Conservation (phyloP, 306 rosid species). For the Sphenostylis stenocarpa region DNA sequence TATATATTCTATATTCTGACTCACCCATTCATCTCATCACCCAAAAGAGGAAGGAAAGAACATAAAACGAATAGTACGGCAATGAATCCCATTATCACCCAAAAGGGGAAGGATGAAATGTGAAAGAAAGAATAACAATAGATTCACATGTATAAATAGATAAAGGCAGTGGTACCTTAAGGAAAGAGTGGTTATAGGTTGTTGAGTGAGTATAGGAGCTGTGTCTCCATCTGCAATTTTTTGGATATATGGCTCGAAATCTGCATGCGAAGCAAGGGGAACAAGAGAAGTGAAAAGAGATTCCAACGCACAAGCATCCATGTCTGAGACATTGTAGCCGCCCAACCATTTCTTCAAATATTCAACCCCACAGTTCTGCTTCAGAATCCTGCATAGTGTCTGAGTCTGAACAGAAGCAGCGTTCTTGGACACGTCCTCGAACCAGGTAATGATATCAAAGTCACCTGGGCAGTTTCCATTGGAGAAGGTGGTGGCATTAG, state of each 20-base stretch:
- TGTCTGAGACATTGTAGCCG: slow-evolving; percentile 42
- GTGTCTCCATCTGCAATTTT: slow-evolving; percentile 83
- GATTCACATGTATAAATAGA: background rate
- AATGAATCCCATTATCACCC: background rate
- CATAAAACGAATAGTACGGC: background rate
- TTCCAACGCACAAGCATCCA: slow-evolving; percentile 66
- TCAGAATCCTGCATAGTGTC: slow-evolving; percentile 63
- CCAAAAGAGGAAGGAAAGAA: background rate
- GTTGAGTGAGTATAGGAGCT: slow-evolving; percentile 64
- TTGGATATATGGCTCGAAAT: slow-evolving; percentile 76
- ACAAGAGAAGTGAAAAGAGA: slow-evolving; percentile 71
- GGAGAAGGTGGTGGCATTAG: background rate
- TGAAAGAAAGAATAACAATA: background rate
- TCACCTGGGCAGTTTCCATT: background rate
- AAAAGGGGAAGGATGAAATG: background rate
- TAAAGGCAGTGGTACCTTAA: slow-evolving; percentile 49
- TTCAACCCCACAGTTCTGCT: slow-evolving; percentile 64
- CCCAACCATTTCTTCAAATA: slow-evolving; percentile 72
- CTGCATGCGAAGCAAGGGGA: slow-evolving; percentile 77
- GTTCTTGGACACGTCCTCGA: slow-evolving; percentile 56
- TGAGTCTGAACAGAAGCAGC: slow-evolving; percentile 64
- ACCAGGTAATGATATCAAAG: slow-evolving; percentile 63
- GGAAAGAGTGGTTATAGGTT: slow-evolving; percentile 79
- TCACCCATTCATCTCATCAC: background rate
- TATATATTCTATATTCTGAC: slow-evolving; percentile 26